phyloP scores from a whole-genome alignment of 768 basidiomycete genomes.

The Boletus fagicola region DNA sequence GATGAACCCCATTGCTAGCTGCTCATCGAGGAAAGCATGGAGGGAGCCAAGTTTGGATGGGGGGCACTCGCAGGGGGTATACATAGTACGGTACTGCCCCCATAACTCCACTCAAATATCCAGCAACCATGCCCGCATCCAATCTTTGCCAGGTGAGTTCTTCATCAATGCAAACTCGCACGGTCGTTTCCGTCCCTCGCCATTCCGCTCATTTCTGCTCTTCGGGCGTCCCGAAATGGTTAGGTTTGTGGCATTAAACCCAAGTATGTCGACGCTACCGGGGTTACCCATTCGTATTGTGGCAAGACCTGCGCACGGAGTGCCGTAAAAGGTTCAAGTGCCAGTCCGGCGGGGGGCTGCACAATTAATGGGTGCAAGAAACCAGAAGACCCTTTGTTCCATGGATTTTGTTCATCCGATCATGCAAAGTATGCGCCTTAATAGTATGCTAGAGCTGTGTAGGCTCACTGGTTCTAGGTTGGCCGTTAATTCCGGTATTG shows the following conservation, averaged over 20 bases:
- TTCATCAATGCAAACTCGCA: conserved; percentile 1
- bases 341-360: conserved; percentile 40
- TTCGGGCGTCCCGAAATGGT: conserved; percentile 3
- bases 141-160: conserved; percentile 30
- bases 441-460: conserved; percentile 3
- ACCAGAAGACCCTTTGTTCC: conserved; percentile 48
- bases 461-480: conserved; percentile 37
- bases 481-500: conserved; percentile 49
- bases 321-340: conserved; percentile 31
- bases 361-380: conserved; percentile 51
- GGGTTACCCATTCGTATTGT: conserved; percentile 57
- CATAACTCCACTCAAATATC: conserved; percentile 5
- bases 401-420: conserved; percentile 55
- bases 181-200: conserved; percentile 12
- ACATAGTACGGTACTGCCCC: conserved; percentile 17
- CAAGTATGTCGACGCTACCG: conserved; percentile 59
- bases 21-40: no score
- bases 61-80: conserved; percentile 15
- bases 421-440: conserved; percentile 50
- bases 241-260: conserved; percentile 61
- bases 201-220: conserved; percentile 9
- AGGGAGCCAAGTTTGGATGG: no score
- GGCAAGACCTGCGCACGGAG: conserved; percentile 58
- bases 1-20: no score
- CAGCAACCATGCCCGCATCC: conserved; percentile 18